A percentile compares a stretch with the other conserved stretches of the same genome.
phyloP scores from a whole-genome alignment of 768 basidiomycete genomes.

The Lyophyllum atratum region DNA sequence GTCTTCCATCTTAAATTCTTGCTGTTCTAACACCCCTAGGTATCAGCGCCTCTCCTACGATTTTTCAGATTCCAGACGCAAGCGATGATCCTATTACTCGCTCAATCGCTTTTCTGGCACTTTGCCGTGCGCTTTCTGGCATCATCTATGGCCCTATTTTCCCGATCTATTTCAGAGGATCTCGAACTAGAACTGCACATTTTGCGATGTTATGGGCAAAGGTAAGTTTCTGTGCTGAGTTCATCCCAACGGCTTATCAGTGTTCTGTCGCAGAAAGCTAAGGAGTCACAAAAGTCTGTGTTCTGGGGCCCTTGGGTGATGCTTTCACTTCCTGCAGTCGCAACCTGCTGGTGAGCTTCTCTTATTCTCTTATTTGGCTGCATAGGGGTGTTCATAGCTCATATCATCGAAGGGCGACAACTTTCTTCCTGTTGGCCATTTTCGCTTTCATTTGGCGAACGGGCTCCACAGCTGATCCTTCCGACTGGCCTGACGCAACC shows the following conservation, averaged over 20 bases:
- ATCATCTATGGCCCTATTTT: slow-evolving; percentile 16
- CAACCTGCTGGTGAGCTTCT: slow-evolving; percentile 8
- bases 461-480: slow-evolving; percentile 9
- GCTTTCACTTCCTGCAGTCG: slow-evolving; percentile 16
- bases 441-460: slow-evolving; percentile 16
- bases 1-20: not conserved
- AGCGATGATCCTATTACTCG: slow-evolving; percentile 16
- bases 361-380: not conserved
- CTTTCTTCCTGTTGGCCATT: slow-evolving; percentile 12
- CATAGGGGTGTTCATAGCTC: not conserved
- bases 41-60: slow-evolving; percentile 12
- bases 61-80: slow-evolving; percentile 17
- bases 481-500: slow-evolving; percentile 5
- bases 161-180: slow-evolving; percentile 14
- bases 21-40: not conserved
- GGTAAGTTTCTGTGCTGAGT: not conserved
- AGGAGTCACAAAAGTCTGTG: not conserved
- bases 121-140: slow-evolving; percentile 15
- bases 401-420: slow-evolving; percentile 4
- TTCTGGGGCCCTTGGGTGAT: slow-evolving; percentile 13
- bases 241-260: not conserved
- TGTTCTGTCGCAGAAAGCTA: not conserved
- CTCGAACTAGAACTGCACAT: slow-evolving; percentile 6
- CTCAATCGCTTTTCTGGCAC: slow-evolving; percentile 14
- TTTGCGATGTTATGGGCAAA: slow-evolving; percentile 17